Evolutionary conservation across 1,284 basidiomycete genomes (phyloP).

Genomic region (Moesziomyces antarcticus): DNA sequence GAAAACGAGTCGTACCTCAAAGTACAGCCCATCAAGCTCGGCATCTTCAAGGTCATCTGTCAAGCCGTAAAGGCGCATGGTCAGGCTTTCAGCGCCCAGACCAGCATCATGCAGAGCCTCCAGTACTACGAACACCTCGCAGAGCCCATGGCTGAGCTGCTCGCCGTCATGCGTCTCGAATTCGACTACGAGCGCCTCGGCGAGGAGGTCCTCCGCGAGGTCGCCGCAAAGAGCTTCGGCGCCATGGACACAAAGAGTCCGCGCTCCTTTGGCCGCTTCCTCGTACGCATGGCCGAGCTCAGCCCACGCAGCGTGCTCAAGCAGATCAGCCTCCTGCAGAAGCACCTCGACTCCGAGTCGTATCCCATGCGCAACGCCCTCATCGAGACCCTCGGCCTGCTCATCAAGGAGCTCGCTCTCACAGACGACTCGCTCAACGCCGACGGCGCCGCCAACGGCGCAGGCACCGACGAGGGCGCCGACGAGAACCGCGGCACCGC

Average conservation of each 20-base stretch:
- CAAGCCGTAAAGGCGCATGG: conserved; percentile 90
- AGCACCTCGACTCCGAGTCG: conserved; percentile 93
- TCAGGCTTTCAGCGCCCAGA: conserved; percentile 78
- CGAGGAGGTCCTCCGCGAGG: conserved; percentile 88
- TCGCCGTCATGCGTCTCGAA: conserved; percentile 82
- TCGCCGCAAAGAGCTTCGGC: conserved; percentile 81
- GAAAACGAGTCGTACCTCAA: conserved; percentile 93
- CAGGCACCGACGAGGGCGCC: conserved; percentile 19
- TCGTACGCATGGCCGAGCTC: conserved; percentile 83
- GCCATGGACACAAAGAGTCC: conserved; percentile 88
- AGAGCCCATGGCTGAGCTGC: conserved; percentile 91
- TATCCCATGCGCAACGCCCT: conserved; percentile 85
- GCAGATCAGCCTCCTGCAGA: conserved; percentile 84
- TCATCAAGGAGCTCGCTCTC: conserved; percentile 69
- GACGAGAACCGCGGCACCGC: conserved; percentile 53
- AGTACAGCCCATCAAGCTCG: conserved; percentile 75
- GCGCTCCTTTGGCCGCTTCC: conserved; percentile 84
- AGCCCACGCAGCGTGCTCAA: conserved; percentile 88
- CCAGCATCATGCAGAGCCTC: conserved; percentile 87
- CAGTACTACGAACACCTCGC: conserved; percentile 95
- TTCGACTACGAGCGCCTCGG: conserved; percentile 89
- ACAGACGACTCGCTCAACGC: conserved; percentile 56
- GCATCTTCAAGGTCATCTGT: conserved; percentile 89
- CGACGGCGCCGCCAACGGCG: conserved; percentile 13
- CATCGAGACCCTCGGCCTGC: conserved; percentile 65